A percentile compares a stretch with the other conserved stretches of the same genome.
phyloP scores from a whole-genome alignment of 2,329 filamentous ascomycete species.

The Colletotrichum sp. region DNA sequence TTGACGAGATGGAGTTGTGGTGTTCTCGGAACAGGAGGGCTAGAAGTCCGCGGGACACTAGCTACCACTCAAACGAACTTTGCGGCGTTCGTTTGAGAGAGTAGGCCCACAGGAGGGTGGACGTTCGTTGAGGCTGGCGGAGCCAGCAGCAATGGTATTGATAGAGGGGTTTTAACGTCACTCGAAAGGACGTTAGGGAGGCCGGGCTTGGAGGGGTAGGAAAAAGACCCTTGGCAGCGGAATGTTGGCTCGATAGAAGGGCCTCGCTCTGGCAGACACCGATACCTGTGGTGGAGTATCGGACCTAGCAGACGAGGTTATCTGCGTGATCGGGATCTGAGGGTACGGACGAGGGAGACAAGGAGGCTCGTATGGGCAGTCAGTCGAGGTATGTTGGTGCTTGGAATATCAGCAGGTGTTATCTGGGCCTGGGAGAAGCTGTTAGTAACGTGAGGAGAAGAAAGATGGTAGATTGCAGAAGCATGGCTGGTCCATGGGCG shows the following conservation, averaged over 20 bases:
- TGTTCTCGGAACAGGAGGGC: constrained; percentile 29
- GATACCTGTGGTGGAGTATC: constrained; percentile 85
- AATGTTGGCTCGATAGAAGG: constrained; percentile 78
- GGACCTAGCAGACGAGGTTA: constrained; percentile 80
- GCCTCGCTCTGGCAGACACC: constrained; percentile 76
- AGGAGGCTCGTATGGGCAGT: constrained; percentile 7
- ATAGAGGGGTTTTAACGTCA: constrained; percentile 59
- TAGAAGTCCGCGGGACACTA: constrained; percentile 84
- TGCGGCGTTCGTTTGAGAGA: constrained; percentile 94
- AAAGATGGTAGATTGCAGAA: background rate
- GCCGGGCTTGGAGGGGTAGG: constrained; percentile 81
- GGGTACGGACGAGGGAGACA: constrained; percentile 17
- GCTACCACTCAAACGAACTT: constrained; percentile 97
- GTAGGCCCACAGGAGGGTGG: constrained; percentile 88
- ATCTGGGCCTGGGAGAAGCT: constrained; percentile 23
- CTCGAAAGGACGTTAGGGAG: constrained; percentile 85
- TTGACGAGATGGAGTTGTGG: constrained; percentile 12
- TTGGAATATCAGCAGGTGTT: constrained; percentile 12
- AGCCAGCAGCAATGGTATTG: constrained; percentile 74
- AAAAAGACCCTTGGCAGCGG: constrained; percentile 82
- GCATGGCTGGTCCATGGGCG: background rate
- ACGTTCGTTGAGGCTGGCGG: constrained; percentile 75
- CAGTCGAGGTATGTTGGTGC: background rate
- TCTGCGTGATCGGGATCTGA: constrained; percentile 42
- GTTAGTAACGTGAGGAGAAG: background rate